Conservation (phyloP, 2,329 filamentous ascomycete species). For the Daldinia sp. region DNA sequence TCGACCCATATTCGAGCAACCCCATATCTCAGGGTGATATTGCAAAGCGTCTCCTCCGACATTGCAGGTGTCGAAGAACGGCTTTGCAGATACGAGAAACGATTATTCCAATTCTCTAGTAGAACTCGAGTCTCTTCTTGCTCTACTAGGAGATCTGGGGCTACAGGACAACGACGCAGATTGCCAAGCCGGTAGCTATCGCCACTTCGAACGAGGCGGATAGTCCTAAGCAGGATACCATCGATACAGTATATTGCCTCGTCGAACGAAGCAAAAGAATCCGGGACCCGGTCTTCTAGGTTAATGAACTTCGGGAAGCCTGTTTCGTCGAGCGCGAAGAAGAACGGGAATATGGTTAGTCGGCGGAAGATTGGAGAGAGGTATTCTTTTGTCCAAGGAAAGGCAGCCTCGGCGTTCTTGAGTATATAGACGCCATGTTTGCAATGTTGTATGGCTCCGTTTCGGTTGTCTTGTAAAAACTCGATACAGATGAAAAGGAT, state of each 20-base stretch:
- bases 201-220: constrained; percentile 50
- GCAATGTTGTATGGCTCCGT: constrained; percentile 54
- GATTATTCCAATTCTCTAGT: constrained; percentile 50
- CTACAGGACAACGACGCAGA: constrained; percentile 29
- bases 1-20: constrained; percentile 53
- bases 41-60: constrained; percentile 26
- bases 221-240: constrained; percentile 46
- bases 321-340: constrained; percentile 50
- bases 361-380: constrained; percentile 56
- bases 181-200: constrained; percentile 48
- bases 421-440: constrained; percentile 56
- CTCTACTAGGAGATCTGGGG: constrained; percentile 41
- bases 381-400: constrained; percentile 50
- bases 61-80: constrained; percentile 3
- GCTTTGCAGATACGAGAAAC: constrained; percentile 43
- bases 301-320: constrained; percentile 47
- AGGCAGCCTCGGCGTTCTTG: constrained; percentile 45
- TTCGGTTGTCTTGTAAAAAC: constrained; percentile 55
- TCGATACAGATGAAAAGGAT: constrained; percentile 60
- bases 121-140: constrained; percentile 42
- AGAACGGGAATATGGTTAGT: constrained; percentile 56
- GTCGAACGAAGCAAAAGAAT: constrained; percentile 40
- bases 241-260: constrained; percentile 52
- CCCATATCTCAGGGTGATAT: constrained; percentile 51
- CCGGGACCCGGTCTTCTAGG: constrained; percentile 44